Evolutionary conservation across 139 green algal species (phyloP).

Genomic region (Picochlorum sp.): DNA sequence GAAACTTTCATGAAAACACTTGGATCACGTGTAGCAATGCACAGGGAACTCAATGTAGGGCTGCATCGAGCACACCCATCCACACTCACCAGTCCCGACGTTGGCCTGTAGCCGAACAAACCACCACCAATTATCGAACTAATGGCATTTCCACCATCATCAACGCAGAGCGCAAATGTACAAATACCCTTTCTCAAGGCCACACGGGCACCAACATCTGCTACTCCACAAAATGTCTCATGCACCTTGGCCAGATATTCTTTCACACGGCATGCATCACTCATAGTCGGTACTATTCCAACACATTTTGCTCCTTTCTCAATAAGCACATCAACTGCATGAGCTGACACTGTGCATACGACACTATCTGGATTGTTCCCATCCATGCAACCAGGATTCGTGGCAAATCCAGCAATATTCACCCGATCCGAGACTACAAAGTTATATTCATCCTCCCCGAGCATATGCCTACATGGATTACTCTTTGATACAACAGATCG

Average conservation of each 20-base stretch:
- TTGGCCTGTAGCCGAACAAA: conserved; percentile 16
- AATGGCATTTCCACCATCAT: conserved; percentile 17
- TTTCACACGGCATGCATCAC: too few species aligned
- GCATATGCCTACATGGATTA: too few species aligned
- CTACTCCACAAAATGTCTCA: too few species aligned
- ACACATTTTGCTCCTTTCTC: neutral
- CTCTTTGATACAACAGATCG: too few species aligned
- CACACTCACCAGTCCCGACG: conserved; percentile 17
- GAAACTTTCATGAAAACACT: conserved; percentile 8
- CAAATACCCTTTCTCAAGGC: conserved; percentile 12
- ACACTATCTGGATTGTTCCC: neutral
- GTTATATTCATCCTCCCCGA: neutral
- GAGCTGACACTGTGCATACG: neutral
- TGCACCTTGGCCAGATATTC: too few species aligned
- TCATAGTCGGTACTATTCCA: neutral
- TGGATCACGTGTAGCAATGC: conserved; percentile 11
- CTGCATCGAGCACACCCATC: conserved; percentile 6
- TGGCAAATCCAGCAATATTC: neutral
- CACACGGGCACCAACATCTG: neutral
- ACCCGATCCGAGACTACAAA: neutral
- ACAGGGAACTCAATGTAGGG: conserved; percentile 7
- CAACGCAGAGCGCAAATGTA: conserved; percentile 14
- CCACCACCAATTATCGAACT: conserved; percentile 20
- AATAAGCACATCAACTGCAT: neutral
- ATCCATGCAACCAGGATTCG: neutral